Evolutionary conservation across 1,284 basidiomycete genomes (phyloP).

Genomic region (Mycena sp.): DNA sequence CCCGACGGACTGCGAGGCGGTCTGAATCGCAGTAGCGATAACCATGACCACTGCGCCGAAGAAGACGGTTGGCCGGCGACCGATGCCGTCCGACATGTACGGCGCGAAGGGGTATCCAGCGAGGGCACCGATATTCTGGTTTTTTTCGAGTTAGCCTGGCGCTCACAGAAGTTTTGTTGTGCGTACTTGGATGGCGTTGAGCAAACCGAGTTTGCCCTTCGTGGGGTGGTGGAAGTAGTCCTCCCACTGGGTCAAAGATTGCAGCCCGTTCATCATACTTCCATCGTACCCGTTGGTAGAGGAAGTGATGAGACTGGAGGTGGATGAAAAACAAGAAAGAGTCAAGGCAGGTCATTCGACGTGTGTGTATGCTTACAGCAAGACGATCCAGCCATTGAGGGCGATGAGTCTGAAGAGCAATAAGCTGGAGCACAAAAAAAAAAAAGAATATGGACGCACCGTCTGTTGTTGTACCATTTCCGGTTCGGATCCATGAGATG

Average conservation of each 20-base stretch:
- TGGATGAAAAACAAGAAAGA: too few relatives aligned
- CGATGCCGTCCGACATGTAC: constrained; percentile 74
- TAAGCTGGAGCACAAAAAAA: not conserved
- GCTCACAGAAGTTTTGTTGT: too few relatives aligned
- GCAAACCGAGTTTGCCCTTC: constrained; percentile 68
- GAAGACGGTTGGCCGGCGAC: constrained; percentile 70
- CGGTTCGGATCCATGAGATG: constrained; percentile 71
- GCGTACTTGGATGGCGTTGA: constrained; percentile 81
- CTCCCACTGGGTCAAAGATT: constrained; percentile 70
- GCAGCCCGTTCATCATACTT: constrained; percentile 82
- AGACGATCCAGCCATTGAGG: constrained; percentile 74
- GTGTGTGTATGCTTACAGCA: constrained; percentile 65
- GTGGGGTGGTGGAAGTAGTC: constrained; percentile 64
- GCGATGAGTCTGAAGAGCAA: constrained; percentile 53
- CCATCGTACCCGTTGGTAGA: constrained; percentile 83
- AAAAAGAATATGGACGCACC: constrained; percentile 49
- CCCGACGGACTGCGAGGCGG: constrained; percentile 73
- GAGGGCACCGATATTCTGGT: constrained; percentile 71
- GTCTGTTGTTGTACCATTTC: constrained; percentile 78
- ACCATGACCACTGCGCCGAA: constrained; percentile 72
- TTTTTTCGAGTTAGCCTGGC: not conserved
- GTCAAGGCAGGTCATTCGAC: too few relatives aligned
- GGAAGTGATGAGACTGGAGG: constrained; percentile 73
- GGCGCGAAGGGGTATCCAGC: constrained; percentile 76
- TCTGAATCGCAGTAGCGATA: constrained; percentile 73